These are phyloP conservation scores for Luffa aegyptiaca DNA, from an alignment of 306 rosid genomes.

Conservation along the genomic window DNA sequence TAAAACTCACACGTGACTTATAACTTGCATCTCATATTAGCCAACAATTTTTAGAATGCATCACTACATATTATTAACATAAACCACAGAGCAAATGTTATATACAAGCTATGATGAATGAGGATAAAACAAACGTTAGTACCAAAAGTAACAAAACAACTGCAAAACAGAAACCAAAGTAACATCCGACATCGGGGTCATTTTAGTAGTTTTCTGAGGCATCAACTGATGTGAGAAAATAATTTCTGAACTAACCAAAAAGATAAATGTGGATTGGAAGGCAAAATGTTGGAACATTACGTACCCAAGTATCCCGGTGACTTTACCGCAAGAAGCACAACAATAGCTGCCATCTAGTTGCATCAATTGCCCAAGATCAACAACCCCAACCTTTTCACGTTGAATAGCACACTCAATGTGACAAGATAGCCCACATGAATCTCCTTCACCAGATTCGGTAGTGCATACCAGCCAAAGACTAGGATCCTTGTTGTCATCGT, in stretches of 20 bases:
- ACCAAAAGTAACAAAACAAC: background rate
- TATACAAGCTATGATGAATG: background rate
- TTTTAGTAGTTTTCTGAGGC: background rate
- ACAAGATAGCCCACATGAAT: slow-evolving; percentile 91
- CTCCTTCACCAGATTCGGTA: slow-evolving; percentile 63
- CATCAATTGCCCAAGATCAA: slow-evolving; percentile 96
- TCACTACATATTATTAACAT: background rate
- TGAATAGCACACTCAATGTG: slow-evolving; percentile 96
- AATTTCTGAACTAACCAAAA: background rate
- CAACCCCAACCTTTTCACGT: slow-evolving; percentile 84
- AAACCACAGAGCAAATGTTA: background rate
- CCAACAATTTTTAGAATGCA: background rate
- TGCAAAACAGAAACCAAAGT: background rate
- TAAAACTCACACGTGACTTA: background rate
- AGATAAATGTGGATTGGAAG: background rate
- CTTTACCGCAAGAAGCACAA: slow-evolving; percentile 98
- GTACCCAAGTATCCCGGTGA: slow-evolving; percentile 91
- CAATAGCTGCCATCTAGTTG: slow-evolving; percentile 98
- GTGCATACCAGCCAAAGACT: slow-evolving; percentile 98
- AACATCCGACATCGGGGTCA: background rate
- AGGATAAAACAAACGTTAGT: background rate
- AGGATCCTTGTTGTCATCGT: slow-evolving; percentile 98
- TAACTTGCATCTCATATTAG: background rate
- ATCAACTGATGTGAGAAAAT: background rate
- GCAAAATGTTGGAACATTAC: slow-evolving; percentile 26